phyloP scores from a whole-genome alignment of 2,329 filamentous ascomycete species.

The Cyphellophora attinorum region DNA sequence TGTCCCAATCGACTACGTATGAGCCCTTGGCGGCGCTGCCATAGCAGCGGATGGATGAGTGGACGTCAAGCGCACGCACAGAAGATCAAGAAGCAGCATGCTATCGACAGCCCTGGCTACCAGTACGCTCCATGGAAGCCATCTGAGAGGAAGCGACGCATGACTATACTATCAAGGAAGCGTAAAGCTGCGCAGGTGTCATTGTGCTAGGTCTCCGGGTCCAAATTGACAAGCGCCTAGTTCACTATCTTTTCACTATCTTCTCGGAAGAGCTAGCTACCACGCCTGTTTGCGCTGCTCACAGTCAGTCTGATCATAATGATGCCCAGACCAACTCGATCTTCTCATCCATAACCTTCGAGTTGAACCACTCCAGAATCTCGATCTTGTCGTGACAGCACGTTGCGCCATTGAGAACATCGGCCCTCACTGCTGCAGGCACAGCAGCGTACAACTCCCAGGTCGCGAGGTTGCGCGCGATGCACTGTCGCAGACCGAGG shows the following conservation, averaged over 20 bases:
- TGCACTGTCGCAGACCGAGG: constrained; percentile 38
- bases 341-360: constrained; percentile 39
- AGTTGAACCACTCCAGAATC: constrained; percentile 50
- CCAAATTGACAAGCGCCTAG: too few species aligned
- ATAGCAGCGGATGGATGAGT: too few species aligned
- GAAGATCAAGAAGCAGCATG: constrained; percentile 31
- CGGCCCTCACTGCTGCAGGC: constrained; percentile 31
- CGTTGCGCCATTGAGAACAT: constrained; percentile 36
- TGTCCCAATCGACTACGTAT: too few species aligned
- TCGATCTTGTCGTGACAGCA: constrained; percentile 33
- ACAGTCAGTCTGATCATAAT: not conserved
- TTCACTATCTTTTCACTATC: too few species aligned
- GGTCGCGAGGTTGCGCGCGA: constrained; percentile 40
- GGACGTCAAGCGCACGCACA: too few species aligned
- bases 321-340: constrained; percentile 24
- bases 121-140: constrained; percentile 38
- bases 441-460: constrained; percentile 34
- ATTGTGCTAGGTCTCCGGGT: too few species aligned
- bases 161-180: too few species aligned
- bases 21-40: too few species aligned
- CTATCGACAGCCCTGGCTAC: constrained; percentile 31
- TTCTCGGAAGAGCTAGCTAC: too few species aligned
- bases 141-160: too few species aligned
- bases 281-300: too few species aligned
- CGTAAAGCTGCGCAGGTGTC: too few species aligned